These are phyloP conservation scores for Leccinum pseudoinsigne DNA, from an alignment of 1,284 basidiomycete species.

Conservation along the genomic window DNA sequence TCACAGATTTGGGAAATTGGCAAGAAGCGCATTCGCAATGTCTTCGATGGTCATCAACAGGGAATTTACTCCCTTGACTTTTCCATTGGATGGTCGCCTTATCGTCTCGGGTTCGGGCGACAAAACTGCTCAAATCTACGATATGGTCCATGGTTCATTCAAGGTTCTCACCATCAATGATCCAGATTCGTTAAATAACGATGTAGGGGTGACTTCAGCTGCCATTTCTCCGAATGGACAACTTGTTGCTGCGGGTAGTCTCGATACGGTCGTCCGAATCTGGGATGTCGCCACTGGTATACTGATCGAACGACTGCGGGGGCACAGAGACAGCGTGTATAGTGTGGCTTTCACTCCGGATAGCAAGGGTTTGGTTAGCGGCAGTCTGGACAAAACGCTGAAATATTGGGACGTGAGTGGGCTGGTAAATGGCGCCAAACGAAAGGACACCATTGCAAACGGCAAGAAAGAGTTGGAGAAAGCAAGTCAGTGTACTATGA, in stretches of 20 bases:
- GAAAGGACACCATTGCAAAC: slow-evolving; percentile 43
- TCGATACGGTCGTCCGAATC: slow-evolving; percentile 84
- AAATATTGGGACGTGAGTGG: slow-evolving; percentile 84
- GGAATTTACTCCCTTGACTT: slow-evolving; percentile 94
- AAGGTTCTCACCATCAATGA: slow-evolving; percentile 62
- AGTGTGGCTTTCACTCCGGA: slow-evolving; percentile 89
- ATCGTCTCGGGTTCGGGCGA: slow-evolving; percentile 91
- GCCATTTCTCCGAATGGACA: slow-evolving; percentile 82
- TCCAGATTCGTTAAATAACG: slow-evolving; percentile 53
- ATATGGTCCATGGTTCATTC: slow-evolving; percentile 65
- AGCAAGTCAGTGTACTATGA: slow-evolving; percentile 63
- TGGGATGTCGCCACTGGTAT: slow-evolving; percentile 80
- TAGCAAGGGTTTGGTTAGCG: slow-evolving; percentile 77
- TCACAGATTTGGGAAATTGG: slow-evolving; percentile 84
- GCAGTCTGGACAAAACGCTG: slow-evolving; percentile 84
- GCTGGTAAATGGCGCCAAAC: slow-evolving; percentile 39
- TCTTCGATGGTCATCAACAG: slow-evolving; percentile 85
- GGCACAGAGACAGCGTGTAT: slow-evolving; percentile 85
- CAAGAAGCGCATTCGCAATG: slow-evolving; percentile 66
- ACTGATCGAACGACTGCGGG: slow-evolving; percentile 74
- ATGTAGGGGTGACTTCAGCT: slow-evolving; percentile 80
- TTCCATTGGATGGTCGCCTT: slow-evolving; percentile 72
- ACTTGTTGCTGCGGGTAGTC: slow-evolving; percentile 79
- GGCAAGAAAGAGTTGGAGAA: slow-evolving; percentile 36
- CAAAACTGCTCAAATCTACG: slow-evolving; percentile 89